These are phyloP conservation scores for Agmasoma carcini DNA, from an alignment of 371 early-diverging fungal species.

Conservation along the genomic window DNA sequence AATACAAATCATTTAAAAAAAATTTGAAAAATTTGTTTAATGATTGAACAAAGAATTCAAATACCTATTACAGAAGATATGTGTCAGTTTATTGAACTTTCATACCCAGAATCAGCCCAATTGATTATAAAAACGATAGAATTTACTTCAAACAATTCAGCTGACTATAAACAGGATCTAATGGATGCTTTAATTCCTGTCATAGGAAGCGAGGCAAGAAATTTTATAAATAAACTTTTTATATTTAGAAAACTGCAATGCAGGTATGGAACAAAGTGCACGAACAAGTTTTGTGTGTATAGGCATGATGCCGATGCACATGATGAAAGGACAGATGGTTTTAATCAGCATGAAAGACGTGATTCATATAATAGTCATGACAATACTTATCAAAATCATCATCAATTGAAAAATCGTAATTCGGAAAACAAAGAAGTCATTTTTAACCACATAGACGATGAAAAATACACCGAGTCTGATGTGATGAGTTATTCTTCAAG, in stretches of 20 bases:
- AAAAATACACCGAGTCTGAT: conserved; percentile 2
- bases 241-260: conserved; percentile 40
- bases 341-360: no score
- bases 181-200: conserved; percentile 25
- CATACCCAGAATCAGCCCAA: background rate
- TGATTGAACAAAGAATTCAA: background rate
- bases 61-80: background rate
- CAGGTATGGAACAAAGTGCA: conserved; percentile 27
- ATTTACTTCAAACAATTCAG: conserved; percentile 5
- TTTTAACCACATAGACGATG: conserved; percentile 29
- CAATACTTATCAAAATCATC: no score
- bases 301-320: conserved; percentile 11
- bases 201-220: conserved; percentile 33
- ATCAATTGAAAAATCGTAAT: no score
- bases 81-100: background rate
- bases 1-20: no score
- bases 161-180: conserved; percentile 21
- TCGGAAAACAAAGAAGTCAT: conserved; percentile 30
- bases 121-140: conserved; percentile 2
- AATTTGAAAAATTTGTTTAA: no score
- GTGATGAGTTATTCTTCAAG: conserved; percentile 21
- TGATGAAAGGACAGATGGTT: background rate
- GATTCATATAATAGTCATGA: no score
- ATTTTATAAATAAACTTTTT: conserved; percentile 43
- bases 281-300: conserved; percentile 14